Conservation (phyloP, 257 asterid genomes). For the Fraxinus cuspidata region DNA sequence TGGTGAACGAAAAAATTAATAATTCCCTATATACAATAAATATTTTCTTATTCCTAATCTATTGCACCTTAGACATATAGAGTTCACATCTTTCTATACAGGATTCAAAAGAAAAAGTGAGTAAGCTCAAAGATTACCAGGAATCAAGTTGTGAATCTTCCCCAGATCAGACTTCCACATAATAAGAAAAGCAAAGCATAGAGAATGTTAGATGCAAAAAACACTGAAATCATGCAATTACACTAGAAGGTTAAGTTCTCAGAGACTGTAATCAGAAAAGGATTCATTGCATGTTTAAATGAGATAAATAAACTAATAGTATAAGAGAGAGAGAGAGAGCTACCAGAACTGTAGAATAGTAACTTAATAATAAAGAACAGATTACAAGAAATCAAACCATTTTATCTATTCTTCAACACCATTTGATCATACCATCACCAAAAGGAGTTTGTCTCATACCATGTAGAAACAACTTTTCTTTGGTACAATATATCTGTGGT, state of each 20-base stretch:
- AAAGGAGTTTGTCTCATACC: slow-evolving; percentile 45
- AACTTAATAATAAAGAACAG: background rate
- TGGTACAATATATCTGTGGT: slow-evolving; percentile 64
- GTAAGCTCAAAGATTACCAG: slow-evolving; percentile 46
- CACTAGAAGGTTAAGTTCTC: background rate
- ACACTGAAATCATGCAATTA: slow-evolving; percentile 8
- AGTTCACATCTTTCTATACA: background rate
- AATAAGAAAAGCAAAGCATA: slow-evolving; percentile 31
- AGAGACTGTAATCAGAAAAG: background rate
- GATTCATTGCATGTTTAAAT: background rate
- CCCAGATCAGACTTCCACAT: slow-evolving; percentile 69
- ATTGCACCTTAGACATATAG: slow-evolving; percentile 3
- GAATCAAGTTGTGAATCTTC: slow-evolving; percentile 63
- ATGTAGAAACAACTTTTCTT: slow-evolving; percentile 68
- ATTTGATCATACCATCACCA: background rate
- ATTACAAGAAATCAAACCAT: background rate
- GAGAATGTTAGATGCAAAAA: slow-evolving; percentile 24
- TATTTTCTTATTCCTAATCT: background rate
- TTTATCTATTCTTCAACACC: background rate
- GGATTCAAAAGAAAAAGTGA: background rate
- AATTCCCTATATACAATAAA: background rate
- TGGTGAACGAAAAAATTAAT: background rate
- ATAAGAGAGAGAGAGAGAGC: too few species aligned
- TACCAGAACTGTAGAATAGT: background rate
- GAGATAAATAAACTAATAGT: background rate